Base-by-base conservation (phyloP, 73 alveolate species). In the Breviolum minutum region DNA sequence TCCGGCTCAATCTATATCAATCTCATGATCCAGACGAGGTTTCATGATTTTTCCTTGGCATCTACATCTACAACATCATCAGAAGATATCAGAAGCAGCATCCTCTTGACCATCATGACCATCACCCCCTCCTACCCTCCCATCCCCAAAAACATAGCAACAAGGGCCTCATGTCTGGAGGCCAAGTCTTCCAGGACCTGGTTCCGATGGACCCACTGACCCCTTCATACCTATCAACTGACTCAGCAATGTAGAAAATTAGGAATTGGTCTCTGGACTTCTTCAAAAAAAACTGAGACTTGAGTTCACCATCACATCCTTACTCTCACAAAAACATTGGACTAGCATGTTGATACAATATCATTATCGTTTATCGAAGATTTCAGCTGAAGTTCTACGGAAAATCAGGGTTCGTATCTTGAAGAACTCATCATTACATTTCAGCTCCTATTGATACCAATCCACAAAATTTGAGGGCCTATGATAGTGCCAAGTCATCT, bases 111-210 rank as follows among this genome's bases (percentile, higher is more conserved):
- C 63, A 12, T 29, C 24, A 54, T 19, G 12, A 26, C 4, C 76
- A 40, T 40, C 54, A 40, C 54, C 54, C 54, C 54, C 54, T 40
- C n/a, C n/a, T 19, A 30, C 63, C 89, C 66, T 16, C 66, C 63
- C 12, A 8, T 27, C 64, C 40, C 69, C 60, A 77, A 27, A 27
- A 77, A 29, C 40, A 77, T 61, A 27, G 30, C 83, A 30, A 9
- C 30, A 30, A 40, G 82, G 61, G n/a, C 74, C 79, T 73, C 97
- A 6, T 61, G 88, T 63, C 97, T 61, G 19, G 97, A 74, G 26
- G 89, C 90, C 68, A 92, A 64, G 73, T 92, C 98, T 27, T 92
- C 98, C 27, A 74, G 81, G n/a, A 92, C 98, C 98, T 92, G 27
- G 62, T 40, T 13, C 26, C 86, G 63, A 77, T 13, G 74, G 17